phyloP scores from a whole-genome alignment of 768 basidiomycete species.

The Pleurotus tuber-regium region DNA sequence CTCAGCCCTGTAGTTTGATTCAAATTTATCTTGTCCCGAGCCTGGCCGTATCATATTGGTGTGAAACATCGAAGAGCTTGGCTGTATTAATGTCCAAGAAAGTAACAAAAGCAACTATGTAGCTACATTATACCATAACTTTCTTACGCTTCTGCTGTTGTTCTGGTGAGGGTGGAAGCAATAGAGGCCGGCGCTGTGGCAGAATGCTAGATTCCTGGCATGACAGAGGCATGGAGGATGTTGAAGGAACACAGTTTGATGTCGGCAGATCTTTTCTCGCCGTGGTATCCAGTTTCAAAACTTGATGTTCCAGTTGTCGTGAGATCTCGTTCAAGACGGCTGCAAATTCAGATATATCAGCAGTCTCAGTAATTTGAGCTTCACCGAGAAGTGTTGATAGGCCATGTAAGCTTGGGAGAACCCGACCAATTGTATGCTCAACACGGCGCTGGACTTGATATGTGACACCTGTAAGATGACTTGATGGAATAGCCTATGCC shows the following conservation, averaged over 20 bases:
- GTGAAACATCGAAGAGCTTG: no score
- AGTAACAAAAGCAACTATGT: no score
- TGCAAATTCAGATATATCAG: background rate
- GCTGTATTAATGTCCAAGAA: no score
- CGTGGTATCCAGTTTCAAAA: background rate
- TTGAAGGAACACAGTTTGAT: background rate
- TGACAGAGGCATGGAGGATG: background rate
- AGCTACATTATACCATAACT: background rate
- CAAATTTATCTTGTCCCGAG: no score
- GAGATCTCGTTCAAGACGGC: background rate
- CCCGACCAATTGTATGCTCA: background rate
- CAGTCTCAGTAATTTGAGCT: background rate
- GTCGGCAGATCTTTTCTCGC: no score
- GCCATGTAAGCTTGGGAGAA: background rate
- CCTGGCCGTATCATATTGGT: no score
- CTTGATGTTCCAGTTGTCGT: background rate
- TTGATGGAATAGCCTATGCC: background rate
- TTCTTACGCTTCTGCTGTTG: background rate
- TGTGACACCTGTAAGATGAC: background rate
- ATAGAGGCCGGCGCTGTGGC: background rate
- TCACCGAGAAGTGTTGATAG: background rate
- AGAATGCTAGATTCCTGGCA: background rate
- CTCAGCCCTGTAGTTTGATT: no score
- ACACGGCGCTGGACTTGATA: background rate
- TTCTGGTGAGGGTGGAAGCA: background rate